Percentiles rank a stretch among this genome's conserved stretches.
phyloP scores from a whole-genome alignment of 2,329 filamentous ascomycete genomes.

The Beauveria bassiana region DNA sequence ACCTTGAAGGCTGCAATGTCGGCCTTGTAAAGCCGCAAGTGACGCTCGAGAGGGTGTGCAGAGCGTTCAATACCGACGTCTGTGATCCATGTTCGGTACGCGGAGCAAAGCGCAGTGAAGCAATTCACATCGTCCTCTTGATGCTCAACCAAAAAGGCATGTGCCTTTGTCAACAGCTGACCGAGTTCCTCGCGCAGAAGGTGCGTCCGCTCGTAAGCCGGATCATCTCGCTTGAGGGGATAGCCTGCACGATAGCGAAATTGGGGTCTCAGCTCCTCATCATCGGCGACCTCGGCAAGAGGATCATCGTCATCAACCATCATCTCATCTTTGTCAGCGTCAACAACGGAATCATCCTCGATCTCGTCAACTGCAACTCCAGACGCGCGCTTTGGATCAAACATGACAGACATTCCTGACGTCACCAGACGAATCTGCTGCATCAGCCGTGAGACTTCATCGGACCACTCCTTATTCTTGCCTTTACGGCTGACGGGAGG shows the following conservation, averaged over 20 bases:
- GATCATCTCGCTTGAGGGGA: slow-evolving; percentile 47
- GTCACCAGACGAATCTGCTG: slow-evolving; percentile 82
- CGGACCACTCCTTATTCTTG: slow-evolving; percentile 97
- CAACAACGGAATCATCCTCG: slow-evolving; percentile 45
- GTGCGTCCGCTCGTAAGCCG: slow-evolving; percentile 70
- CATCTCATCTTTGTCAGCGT: slow-evolving; percentile 40
- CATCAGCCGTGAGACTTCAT: slow-evolving; percentile 86
- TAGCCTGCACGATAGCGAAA: slow-evolving; percentile 90
- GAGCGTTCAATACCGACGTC: slow-evolving; percentile 95
- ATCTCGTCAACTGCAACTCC: slow-evolving; percentile 36
- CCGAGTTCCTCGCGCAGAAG: slow-evolving; percentile 73
- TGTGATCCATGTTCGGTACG: slow-evolving; percentile 93
- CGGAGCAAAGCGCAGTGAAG: slow-evolving; percentile 86
- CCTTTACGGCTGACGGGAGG: slow-evolving; percentile 83
- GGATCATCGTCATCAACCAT: slow-evolving; percentile 43
- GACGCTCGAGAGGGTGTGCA: slow-evolving; percentile 83
- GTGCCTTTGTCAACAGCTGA: slow-evolving; percentile 71
- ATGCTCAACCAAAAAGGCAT: slow-evolving; percentile 71
- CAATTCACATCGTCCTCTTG: slow-evolving; percentile 95
- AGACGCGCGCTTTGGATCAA: slow-evolving; percentile 70
- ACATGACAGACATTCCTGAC: slow-evolving; percentile 82
- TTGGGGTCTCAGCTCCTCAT: slow-evolving; percentile 75
- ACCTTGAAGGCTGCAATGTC: slow-evolving; percentile 93
- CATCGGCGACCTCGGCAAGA: slow-evolving; percentile 59
- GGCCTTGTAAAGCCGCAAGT: slow-evolving; percentile 73